Conservation (phyloP, 2,329 filamentous ascomycete genomes). For the Xylaria sp. region DNA sequence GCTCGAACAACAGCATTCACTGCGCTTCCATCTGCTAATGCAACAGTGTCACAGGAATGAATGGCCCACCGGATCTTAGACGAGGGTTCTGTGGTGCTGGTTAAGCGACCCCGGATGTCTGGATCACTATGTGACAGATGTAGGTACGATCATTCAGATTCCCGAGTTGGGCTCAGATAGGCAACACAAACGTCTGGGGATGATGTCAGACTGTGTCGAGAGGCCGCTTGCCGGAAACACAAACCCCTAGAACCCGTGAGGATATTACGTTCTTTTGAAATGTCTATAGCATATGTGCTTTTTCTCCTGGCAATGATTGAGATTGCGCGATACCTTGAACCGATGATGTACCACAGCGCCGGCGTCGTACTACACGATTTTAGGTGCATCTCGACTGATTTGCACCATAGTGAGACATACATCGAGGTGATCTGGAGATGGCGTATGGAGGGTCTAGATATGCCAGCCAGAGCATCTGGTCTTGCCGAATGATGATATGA, state of each 20-base stretch:
- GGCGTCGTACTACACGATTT: constrained; percentile 17
- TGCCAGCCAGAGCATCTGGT: neutral
- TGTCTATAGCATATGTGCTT: neutral
- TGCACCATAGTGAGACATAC: constrained; percentile 23
- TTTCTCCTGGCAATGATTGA: neutral
- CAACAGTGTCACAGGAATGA: constrained; percentile 5
- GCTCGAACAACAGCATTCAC: neutral
- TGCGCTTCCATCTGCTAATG: neutral
- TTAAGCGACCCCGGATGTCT: constrained; percentile 25
- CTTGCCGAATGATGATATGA: neutral
- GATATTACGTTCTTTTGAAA: neutral
- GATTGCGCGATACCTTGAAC: neutral
- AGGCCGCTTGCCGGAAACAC: neutral
- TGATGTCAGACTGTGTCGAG: neutral
- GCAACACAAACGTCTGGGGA: neutral
- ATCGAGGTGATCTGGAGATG: constrained; percentile 5
- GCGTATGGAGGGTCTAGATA: neutral
- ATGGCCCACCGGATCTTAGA: constrained; percentile 1
- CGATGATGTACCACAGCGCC: constrained; percentile 4
- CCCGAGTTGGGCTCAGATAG: constrained; percentile 1
- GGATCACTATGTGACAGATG: constrained; percentile 26
- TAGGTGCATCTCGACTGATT: constrained; percentile 7
- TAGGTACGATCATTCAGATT: constrained; percentile 19
- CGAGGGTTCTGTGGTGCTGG: constrained; percentile 8
- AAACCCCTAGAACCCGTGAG: neutral